A percentile compares a stretch with the other conserved stretches of the same genome.
Conservation (phyloP, 306 rosid genomes). For the Cyamopsis tetragonoloba region DNA sequence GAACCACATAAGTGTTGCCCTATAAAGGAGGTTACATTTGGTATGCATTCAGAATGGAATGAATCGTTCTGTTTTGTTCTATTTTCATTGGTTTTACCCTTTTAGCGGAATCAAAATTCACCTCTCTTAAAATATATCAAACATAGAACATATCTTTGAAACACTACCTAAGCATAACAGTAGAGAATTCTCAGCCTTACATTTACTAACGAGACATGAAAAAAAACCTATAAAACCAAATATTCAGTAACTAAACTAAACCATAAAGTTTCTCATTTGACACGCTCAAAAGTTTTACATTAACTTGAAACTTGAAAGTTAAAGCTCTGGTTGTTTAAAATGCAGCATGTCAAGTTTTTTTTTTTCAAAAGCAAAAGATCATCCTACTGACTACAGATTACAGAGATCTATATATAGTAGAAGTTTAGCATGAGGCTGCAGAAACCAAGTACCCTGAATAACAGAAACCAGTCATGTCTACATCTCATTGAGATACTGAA, state of each 20-base stretch:
- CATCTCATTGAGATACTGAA: slow-evolving; percentile 11
- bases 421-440: neutral
- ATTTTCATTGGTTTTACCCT: too few relatives aligned
- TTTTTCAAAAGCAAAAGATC: neutral
- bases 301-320: neutral
- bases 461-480: slow-evolving; percentile 16
- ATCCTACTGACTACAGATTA: neutral
- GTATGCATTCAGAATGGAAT: too few relatives aligned
- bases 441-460: slow-evolving; percentile 19
- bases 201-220: neutral
- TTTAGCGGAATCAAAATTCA: too few relatives aligned
- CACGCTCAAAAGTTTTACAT: neutral
- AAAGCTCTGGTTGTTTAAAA: neutral
- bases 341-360: neutral
- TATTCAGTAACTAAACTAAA: slow-evolving; percentile 6
- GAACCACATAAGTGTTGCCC: too few relatives aligned
- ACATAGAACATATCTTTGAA: too few relatives aligned
- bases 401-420: neutral
- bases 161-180: too few relatives aligned
- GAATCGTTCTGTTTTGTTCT: too few relatives aligned
- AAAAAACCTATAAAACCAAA: slow-evolving; percentile 5
- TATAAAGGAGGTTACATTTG: too few relatives aligned
- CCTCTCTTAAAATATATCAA: too few relatives aligned
- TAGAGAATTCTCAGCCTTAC: neutral
- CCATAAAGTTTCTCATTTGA: neutral